Percentiles rank a stretch among this genome's conserved stretches.
These are phyloP conservation scores for Asclepias syriaca DNA, from an alignment of 257 asterid species.

Conservation along the genomic window DNA sequence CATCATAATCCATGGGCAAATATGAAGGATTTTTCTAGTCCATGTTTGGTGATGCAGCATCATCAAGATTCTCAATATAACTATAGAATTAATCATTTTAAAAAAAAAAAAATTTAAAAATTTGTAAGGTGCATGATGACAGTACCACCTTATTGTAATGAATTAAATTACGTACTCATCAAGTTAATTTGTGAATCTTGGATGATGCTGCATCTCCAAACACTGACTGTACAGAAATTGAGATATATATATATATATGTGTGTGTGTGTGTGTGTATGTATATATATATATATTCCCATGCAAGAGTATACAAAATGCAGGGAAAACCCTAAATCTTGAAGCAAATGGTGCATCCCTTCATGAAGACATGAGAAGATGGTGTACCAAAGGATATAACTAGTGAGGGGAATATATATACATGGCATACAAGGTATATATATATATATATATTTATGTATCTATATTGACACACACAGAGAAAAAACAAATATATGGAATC, in stretches of 20 bases:
- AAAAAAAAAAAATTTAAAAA: too few relatives aligned
- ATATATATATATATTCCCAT: background rate
- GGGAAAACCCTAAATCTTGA: background rate
- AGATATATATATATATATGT: background rate
- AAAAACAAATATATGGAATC: background rate
- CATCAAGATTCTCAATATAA: constrained; percentile 23
- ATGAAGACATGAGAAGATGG: background rate
- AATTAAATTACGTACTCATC: too few relatives aligned
- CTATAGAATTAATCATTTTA: too few relatives aligned
- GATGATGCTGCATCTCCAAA: constrained; percentile 21
- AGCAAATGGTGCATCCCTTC: background rate
- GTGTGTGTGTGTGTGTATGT: too few relatives aligned
- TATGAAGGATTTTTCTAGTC: background rate
- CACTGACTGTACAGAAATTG: constrained; percentile 9
- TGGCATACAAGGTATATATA: too few relatives aligned
- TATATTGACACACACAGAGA: too few relatives aligned
- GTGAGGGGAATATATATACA: too few relatives aligned
- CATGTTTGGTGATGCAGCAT: constrained; percentile 24
- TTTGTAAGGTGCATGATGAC: too few relatives aligned
- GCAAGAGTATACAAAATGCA: background rate
- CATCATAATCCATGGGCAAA: background rate
- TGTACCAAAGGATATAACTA: too few relatives aligned
- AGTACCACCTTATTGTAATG: background rate
- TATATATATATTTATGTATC: too few relatives aligned
- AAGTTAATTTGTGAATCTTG: constrained; percentile 15